Base-by-base conservation (phyloP, 345 rosid species). In the Aquilaria malaccensis region DNA sequence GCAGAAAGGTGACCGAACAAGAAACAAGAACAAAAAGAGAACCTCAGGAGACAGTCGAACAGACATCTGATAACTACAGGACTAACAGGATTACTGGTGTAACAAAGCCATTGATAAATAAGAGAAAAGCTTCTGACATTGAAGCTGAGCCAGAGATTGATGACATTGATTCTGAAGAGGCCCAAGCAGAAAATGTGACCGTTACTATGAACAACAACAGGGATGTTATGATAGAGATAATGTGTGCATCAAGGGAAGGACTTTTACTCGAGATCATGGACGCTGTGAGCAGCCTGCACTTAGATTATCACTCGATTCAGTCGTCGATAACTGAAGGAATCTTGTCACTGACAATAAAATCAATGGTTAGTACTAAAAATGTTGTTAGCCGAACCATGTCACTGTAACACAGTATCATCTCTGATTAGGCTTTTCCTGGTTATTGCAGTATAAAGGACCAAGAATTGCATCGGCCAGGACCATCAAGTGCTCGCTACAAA, bases 191-290 rank as follows among this genome's bases (percentile, higher is more conserved):
- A 57, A 74, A 68, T 54, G 29, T 82, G 58, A 70, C 67, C 14
- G 79, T 91, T 13, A 69, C 72, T 62, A 60, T 63, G 53, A 79
- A 70, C 11, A 79, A 70, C 9, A 83, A 82, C 9, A 74, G 73
- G 52, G 87, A 81, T 57, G 84, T 86, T 64, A 47, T 72, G 63
- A 85, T 91, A 29, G 93, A 88, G 69, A 71, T 94, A 33, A 77
- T 73, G 61, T 85, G 97, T 75, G 70, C 70, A n/a, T 90, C 87
- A 91, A 82, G 79, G 75, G 99, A 94, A 62, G 93, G 96, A 46
- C 49, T 88, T 57, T 68, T 94, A 75, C 79, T 94, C 4, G 91
- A 85, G 78, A 77, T 91, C 52, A 80, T 94, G 80, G 93, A 85
- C 74, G 89, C 74, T 50, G 63, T 76, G 37, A 79, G 82, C 80